Percentiles rank a stretch among this genome's conserved stretches.
Evolutionary conservation across 768 basidiomycete species (phyloP).

Genomic region (Pulveroboletus ravenelii): DNA sequence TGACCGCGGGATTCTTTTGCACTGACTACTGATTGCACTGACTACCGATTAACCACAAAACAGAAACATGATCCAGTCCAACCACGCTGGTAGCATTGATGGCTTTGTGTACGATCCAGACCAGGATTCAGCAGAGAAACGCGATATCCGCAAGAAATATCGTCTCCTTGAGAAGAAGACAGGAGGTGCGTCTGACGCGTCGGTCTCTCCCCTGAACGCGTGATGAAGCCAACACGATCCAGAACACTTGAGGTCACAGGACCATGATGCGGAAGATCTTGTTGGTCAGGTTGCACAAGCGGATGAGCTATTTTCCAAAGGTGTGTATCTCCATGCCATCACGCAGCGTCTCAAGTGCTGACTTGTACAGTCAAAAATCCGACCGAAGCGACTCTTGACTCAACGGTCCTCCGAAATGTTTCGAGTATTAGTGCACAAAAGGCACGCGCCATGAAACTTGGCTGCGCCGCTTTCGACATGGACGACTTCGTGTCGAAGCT

Average conservation of each 20-base stretch:
- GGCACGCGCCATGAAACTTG: constrained; percentile 88
- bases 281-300: constrained; percentile 52
- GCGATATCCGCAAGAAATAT: constrained; percentile 68
- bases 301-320: constrained; percentile 61
- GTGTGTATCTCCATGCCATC: constrained; percentile 28
- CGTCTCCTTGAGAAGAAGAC: constrained; percentile 58
- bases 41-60: not conserved
- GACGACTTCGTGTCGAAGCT: constrained; percentile 85
- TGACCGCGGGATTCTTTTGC: too few species aligned
- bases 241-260: constrained; percentile 49
- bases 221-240: constrained; percentile 8
- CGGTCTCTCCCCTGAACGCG: not conserved
- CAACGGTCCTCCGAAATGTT: constrained; percentile 69
- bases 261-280: constrained; percentile 53
- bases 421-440: constrained; percentile 79
- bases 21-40: too few species aligned
- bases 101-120: constrained; percentile 71
- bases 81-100: constrained; percentile 6
- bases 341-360: not conserved
- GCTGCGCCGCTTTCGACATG: constrained; percentile 83
- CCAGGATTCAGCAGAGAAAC: constrained; percentile 77
- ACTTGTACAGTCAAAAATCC: constrained; percentile 62
- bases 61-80: constrained; percentile 17
- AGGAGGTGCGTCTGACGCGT: constrained; percentile 46
- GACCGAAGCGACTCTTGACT: constrained; percentile 88